These are phyloP conservation scores for Nicotiana attenuata DNA, from an alignment of 257 asterid genomes.

Conservation along the genomic window DNA sequence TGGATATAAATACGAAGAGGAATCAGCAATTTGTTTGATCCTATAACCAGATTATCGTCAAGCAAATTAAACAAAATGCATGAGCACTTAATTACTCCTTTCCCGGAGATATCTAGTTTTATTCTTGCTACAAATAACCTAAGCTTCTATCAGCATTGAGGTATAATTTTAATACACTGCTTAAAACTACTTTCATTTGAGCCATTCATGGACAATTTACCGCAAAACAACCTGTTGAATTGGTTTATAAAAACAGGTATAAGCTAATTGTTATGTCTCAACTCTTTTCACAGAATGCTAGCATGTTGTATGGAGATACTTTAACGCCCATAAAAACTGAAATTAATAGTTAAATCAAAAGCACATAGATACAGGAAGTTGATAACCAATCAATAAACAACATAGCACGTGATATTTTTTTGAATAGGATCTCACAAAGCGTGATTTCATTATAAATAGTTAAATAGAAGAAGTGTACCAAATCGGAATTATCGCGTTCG, in stretches of 20 bases:
- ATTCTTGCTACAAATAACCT: neutral
- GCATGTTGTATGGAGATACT: neutral
- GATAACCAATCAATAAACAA: neutral
- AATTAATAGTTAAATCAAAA: neutral
- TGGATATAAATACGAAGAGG: slow-evolving; percentile 29
- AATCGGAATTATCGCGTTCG: slow-evolving; percentile 79
- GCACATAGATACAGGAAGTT: neutral
- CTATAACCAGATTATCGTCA: neutral
- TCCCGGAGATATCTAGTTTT: neutral
- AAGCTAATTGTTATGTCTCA: neutral
- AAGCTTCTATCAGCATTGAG: neutral
- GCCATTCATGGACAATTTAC: neutral
- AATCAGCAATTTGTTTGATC: neutral
- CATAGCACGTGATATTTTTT: neutral
- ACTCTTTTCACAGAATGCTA: neutral
- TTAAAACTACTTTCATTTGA: neutral
- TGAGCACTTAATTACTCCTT: neutral
- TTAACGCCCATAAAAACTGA: neutral
- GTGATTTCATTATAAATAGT: neutral
- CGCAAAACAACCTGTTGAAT: neutral
- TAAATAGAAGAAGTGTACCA: slow-evolving; percentile 35
- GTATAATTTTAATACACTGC: neutral
- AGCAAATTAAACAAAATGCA: neutral
- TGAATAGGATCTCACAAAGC: neutral
- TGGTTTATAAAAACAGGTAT: neutral